Evolutionary conservation across 164 flowering plant genomes (phyloP).

Genomic region (Akebia trifoliata): DNA sequence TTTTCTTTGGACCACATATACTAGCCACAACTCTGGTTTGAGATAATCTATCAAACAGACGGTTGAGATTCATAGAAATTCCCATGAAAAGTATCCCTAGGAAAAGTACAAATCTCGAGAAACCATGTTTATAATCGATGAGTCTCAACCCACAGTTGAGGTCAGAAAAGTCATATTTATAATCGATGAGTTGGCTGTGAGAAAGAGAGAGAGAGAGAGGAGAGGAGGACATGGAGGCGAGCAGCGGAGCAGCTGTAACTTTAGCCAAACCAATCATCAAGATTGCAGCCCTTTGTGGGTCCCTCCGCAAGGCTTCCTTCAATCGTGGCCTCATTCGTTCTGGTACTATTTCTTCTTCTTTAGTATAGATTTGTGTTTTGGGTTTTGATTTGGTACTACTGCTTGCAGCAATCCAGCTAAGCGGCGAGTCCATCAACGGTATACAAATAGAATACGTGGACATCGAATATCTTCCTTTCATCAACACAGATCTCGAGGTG

Average conservation of each 20-base stretch:
- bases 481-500: conserved; percentile 48
- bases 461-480: conserved; percentile 36
- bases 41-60: too few species aligned
- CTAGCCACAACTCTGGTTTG: too few species aligned
- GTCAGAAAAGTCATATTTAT: too few species aligned
- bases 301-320: conserved; percentile 73
- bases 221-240: neutral
- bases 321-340: conserved; percentile 68
- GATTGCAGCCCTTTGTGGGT: conserved; percentile 73
- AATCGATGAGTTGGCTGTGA: too few species aligned
- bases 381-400: neutral
- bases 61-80: too few species aligned
- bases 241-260: conserved; percentile 1
- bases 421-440: conserved; percentile 27
- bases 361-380: neutral
- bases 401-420: conserved; percentile 27
- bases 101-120: too few species aligned
- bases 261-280: conserved; percentile 38
- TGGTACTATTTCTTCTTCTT: conserved; percentile 33
- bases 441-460: conserved; percentile 40
- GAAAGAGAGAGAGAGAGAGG: neutral
- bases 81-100: too few species aligned
- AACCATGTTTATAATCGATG: too few species aligned
- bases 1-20: too few species aligned
- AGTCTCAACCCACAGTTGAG: too few species aligned